Evolutionary conservation across 148 eudicot species (phyloP).

Genomic region (Rhododendron ovatum): DNA sequence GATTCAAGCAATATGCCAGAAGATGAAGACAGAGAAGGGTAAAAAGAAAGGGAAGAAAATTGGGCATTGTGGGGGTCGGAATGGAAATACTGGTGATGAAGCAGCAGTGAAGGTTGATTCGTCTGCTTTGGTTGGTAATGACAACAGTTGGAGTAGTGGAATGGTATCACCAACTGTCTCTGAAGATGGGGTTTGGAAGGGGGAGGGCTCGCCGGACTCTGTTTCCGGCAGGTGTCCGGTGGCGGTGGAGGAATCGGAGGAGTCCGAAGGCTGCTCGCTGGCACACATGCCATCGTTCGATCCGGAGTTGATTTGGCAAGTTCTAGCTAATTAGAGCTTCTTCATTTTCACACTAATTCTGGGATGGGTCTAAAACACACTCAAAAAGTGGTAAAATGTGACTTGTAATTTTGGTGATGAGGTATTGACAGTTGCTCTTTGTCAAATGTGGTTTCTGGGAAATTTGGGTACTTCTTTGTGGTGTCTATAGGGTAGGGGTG

Average conservation of each 20-base stretch:
- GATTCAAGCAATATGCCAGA: conserved; percentile 73
- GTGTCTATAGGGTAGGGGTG: neutral
- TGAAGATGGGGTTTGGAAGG: conserved; percentile 50
- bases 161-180: conserved; percentile 40
- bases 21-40: conserved; percentile 51
- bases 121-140: conserved; percentile 4
- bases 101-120: conserved; percentile 25
- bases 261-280: conserved; percentile 50
- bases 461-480: neutral
- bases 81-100: neutral
- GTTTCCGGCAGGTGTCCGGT: conserved; percentile 27
- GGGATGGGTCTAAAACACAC: neutral
- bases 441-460: neutral
- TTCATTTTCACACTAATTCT: no score
- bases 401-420: neutral
- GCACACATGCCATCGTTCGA: conserved; percentile 81
- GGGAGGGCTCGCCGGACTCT: conserved; percentile 37
- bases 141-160: neutral
- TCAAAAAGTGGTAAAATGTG: neutral
- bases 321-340: conserved; percentile 48
- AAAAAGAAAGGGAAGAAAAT: conserved; percentile 38
- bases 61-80: neutral
- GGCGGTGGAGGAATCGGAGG: conserved; percentile 28
- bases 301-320: conserved; percentile 90
- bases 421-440: neutral